These are phyloP conservation scores for Copromyces sp. DNA, from an alignment of 495 filamentous ascomycete genomes.

Conservation along the genomic window DNA sequence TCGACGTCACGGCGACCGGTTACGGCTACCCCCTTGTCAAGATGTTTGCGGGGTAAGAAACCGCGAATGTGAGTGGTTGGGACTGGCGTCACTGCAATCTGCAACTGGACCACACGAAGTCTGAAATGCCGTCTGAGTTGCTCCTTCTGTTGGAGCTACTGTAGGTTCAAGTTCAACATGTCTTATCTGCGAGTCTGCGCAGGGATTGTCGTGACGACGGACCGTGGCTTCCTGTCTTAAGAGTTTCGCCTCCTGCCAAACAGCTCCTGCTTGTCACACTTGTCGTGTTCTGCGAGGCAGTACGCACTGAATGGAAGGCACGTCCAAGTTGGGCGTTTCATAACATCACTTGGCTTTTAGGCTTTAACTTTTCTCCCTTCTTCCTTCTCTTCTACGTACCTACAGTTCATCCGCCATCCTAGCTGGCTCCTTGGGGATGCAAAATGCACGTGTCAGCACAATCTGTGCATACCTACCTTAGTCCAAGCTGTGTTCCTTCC, in stretches of 20 bases:
- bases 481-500: background rate
- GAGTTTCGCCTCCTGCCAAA: background rate
- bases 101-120: background rate
- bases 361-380: background rate
- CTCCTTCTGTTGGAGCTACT: background rate
- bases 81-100: background rate
- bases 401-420: background rate
- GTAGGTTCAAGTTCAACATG: background rate
- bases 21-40: constrained; percentile 6
- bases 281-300: background rate
- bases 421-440: background rate
- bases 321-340: background rate
- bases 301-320: background rate
- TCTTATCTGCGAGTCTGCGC: background rate
- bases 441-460: background rate
- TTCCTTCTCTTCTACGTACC: background rate
- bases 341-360: background rate
- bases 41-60: constrained; percentile 18
- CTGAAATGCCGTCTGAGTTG: background rate
- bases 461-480: background rate
- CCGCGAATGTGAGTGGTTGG: background rate
- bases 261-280: background rate
- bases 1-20: constrained; percentile 21
- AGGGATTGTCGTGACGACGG: background rate
- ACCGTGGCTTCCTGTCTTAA: background rate